These are phyloP conservation scores for Ajuga reptans DNA, from an alignment of 305 asterid species.

Conservation along the genomic window DNA sequence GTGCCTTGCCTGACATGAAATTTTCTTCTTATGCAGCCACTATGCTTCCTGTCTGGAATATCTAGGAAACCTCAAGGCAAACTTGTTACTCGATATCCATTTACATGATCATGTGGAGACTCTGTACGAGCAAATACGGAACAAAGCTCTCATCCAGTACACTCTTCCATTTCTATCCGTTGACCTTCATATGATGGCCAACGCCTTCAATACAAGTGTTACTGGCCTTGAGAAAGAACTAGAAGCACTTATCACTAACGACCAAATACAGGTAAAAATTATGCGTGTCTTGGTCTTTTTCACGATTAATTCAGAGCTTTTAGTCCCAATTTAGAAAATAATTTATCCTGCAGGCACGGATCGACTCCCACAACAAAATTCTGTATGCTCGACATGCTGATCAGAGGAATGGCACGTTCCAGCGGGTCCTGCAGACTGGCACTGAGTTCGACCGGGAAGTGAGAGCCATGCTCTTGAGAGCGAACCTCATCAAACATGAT, in stretches of 20 bases:
- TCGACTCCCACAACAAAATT: slow-evolving; percentile 87
- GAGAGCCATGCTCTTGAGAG: slow-evolving; percentile 79
- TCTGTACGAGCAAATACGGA: slow-evolving; percentile 77
- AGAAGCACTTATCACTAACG: slow-evolving; percentile 74
- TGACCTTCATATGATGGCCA: slow-evolving; percentile 88
- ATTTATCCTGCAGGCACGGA: slow-evolving; percentile 68
- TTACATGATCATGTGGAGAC: slow-evolving; percentile 93
- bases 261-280: slow-evolving; percentile 70
- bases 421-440: slow-evolving; percentile 75
- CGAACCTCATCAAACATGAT: slow-evolving; percentile 36
- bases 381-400: slow-evolving; percentile 91
- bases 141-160: slow-evolving; percentile 94
- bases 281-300: background rate
- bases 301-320: background rate
- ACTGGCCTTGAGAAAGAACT: slow-evolving; percentile 84
- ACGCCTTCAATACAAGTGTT: slow-evolving; percentile 74
- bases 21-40: slow-evolving; percentile 47
- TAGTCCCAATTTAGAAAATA: background rate
- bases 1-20: background rate
- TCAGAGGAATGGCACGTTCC: slow-evolving; percentile 92
- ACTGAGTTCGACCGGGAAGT: slow-evolving; percentile 68
- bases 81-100: slow-evolving; percentile 86
- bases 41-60: slow-evolving; percentile 92
- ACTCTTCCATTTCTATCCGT: slow-evolving; percentile 90
- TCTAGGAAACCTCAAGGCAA: slow-evolving; percentile 74